Evolutionary conservation across 495 filamentous ascomycete genomes (phyloP).

Genomic region (Cercophora newfieldiana): DNA sequence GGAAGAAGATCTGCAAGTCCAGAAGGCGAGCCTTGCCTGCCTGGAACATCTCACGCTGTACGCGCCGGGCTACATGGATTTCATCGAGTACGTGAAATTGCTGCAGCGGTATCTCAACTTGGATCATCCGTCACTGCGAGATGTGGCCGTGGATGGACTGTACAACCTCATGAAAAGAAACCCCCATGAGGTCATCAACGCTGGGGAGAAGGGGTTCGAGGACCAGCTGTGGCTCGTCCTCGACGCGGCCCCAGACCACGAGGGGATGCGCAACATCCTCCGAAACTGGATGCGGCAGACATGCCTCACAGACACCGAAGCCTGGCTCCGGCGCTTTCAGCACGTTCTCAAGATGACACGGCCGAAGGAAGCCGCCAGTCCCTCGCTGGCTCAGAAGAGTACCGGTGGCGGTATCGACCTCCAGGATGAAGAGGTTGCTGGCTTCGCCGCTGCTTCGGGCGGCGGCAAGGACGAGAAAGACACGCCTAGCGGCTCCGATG

Average conservation of each 20-base stretch:
- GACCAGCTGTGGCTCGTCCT: conserved; percentile 90
- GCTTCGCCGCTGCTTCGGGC: conserved; percentile 75
- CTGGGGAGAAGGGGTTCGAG: conserved; percentile 75
- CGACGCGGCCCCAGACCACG: conserved; percentile 71
- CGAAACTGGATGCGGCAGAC: conserved; percentile 91
- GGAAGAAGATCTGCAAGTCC: conserved; percentile 71
- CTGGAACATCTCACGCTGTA: conserved; percentile 91
- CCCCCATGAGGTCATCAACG: conserved; percentile 71
- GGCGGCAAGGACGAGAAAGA: conserved; percentile 63
- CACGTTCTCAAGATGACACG: conserved; percentile 85
- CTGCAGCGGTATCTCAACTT: conserved; percentile 77
- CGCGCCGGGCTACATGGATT: conserved; percentile 82
- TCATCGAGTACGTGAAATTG: conserved; percentile 75
- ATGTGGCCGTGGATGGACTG: conserved; percentile 82
- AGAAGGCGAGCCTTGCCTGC: conserved; percentile 77
- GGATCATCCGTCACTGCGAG: conserved; percentile 62
- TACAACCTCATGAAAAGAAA: conserved; percentile 95
- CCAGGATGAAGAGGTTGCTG: conserved; percentile 94
- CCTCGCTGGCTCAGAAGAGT: conserved; percentile 43
- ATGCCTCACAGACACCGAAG: conserved; percentile 67
- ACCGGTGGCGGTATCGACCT: conserved; percentile 65
- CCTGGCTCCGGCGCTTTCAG: conserved; percentile 88
- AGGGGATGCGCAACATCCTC: conserved; percentile 77
- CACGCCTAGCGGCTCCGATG: conserved; percentile 61
- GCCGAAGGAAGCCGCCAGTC: conserved; percentile 55